Base-by-base conservation (phyloP, 129 eudicot species). In the Chrysanthemum seticuspe region DNA sequence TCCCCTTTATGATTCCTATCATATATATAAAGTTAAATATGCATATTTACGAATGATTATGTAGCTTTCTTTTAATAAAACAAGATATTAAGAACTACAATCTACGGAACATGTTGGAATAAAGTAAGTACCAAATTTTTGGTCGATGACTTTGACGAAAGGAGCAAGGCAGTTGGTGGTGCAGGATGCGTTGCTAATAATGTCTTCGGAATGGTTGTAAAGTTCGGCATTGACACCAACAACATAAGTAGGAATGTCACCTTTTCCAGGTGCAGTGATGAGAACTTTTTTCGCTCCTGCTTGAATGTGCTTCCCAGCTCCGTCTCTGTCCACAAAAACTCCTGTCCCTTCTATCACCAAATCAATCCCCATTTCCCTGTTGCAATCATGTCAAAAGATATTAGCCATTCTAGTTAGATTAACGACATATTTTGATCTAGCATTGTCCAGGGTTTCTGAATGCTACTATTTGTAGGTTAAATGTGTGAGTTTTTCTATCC, bases 101-200 rank as follows among this genome's bases (percentile, higher is more conserved):
- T 16, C 60, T 55, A 15, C 7, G 60, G 60, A 5, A 10, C 19
- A n/a, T 54, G 59, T 5, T 14, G 23, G 67, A 4, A 62, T 8
- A n/a, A 53, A 44, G 10, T 31, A 2, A 64, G 69, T 86, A 88
- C 97, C 97, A 29, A 92, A 87, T 80, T 92, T 90, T 62, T 85
- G 89, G 87, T 95, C 97, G 23, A 95, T 85, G 74, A 95, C 99
- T 80, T 95, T 95, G 76, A 90, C 99, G n/a, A 89, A 93, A 64
- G 98, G 98, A 15, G 98, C 97, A 40, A 93, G 92, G 87, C 98
- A 93, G 85, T 94, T 94, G 73, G 99, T 95, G 83, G 97, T 95
- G 87, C 99, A 94, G 63, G 99, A 95, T 51, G 99, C 99, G 64
- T 95, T 95, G 84, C 99, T 90, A 79, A 95, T 95, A 83, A 88